A percentile compares a stretch with the other conserved stretches of the same genome.
phyloP scores from a whole-genome alignment of 208 protist genomes.

The Naegleria fowleri region DNA sequence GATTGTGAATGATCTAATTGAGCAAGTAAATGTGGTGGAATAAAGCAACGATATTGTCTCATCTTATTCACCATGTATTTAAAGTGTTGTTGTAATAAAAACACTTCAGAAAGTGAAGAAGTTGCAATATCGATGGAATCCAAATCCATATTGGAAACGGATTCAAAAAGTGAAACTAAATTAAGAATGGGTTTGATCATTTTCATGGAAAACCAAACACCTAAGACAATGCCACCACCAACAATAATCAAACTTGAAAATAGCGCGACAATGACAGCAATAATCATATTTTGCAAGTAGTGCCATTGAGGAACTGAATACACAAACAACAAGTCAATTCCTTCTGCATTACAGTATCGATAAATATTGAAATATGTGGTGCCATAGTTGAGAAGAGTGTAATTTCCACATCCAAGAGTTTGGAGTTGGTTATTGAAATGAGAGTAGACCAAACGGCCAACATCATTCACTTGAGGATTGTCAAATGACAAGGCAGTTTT shows the following conservation, averaged over 20 bases:
- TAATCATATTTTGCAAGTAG: not conserved
- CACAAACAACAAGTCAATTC: not conserved
- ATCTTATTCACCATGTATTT: not conserved
- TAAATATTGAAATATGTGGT: not conserved
- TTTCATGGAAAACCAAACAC: not conserved
- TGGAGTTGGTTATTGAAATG: not conserved
- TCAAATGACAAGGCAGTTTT: not conserved
- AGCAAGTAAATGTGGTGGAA: not conserved
- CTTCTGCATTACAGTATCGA: not conserved
- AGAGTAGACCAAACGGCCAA: not conserved
- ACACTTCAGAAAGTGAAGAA: not conserved
- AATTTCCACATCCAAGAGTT: not conserved
- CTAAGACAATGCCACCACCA: not conserved
- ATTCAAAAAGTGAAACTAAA: not conserved
- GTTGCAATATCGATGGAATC: not conserved
- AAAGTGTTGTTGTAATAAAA: not conserved
- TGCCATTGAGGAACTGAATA: not conserved
- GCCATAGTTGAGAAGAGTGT: not conserved
- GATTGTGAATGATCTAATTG: not conserved
- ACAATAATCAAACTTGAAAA: not conserved
- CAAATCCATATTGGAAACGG: not conserved
- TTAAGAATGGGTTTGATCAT: not conserved
- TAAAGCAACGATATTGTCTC: not conserved
- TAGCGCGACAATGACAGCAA: not conserved
- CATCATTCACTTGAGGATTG: not conserved